A percentile compares a stretch with the other conserved stretches of the same genome.
phyloP scores from a whole-genome alignment of 441 rosid species.

The Pelargonium fulgidum region DNA sequence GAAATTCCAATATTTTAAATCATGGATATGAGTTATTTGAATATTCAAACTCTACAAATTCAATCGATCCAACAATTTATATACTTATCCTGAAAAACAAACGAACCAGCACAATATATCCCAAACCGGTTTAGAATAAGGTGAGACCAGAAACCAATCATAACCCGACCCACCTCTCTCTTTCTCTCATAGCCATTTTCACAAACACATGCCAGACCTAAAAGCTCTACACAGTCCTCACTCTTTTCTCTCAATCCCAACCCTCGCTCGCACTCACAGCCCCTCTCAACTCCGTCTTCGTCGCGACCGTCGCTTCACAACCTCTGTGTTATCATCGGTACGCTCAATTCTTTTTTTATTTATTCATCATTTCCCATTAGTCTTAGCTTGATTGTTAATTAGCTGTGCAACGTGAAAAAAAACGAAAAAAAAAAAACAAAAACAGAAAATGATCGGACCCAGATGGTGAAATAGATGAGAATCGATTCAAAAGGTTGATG shows the following conservation, averaged over 20 bases:
- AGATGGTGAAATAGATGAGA: not conserved
- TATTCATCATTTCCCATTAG: not conserved
- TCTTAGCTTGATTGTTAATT: not conserved
- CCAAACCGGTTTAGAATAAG: not conserved
- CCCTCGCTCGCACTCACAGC: not conserved
- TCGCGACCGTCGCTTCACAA: not conserved
- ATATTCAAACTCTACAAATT: too few species aligned
- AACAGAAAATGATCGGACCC: not conserved
- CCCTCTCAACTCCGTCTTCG: not conserved
- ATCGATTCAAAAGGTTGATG: not conserved
- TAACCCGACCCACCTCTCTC: conserved; percentile 4
- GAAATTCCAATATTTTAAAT: too few species aligned
- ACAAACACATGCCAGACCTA: not conserved
- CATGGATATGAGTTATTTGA: too few species aligned
- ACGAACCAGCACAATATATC: not conserved
- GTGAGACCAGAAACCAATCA: not conserved
- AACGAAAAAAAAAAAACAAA: not conserved
- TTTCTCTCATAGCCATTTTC: not conserved
- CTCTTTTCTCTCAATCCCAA: not conserved
- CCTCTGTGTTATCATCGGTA: not conserved
- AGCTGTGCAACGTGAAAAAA: not conserved
- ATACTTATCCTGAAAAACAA: too few species aligned
- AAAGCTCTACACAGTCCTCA: not conserved
- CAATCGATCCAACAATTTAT: too few species aligned
- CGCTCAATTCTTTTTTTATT: not conserved